A percentile compares a stretch with the other conserved stretches of the same genome.
phyloP scores from a whole-genome alignment of 768 basidiomycete species.

The Pleurotus ostreatus region DNA sequence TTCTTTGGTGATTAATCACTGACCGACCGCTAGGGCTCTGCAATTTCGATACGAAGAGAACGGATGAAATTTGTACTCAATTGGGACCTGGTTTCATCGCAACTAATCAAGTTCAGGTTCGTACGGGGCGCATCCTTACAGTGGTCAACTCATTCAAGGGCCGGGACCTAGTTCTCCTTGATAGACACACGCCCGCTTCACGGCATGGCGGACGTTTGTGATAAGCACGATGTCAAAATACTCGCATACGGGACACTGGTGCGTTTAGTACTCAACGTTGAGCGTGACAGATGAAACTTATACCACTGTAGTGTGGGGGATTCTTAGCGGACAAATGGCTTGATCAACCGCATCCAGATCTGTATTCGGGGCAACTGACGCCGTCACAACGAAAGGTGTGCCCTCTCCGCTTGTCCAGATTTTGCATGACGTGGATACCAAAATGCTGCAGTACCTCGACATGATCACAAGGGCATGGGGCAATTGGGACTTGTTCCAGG shows the following conservation, averaged over 20 bases:
- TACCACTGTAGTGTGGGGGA: conserved; percentile 63
- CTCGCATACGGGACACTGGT: conserved; percentile 83
- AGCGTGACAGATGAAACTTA: background rate
- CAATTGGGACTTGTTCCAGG: conserved; percentile 71
- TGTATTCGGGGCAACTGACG: conserved; percentile 62
- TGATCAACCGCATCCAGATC: conserved; percentile 61
- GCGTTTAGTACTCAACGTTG: conserved; percentile 18
- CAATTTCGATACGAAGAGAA: conserved; percentile 75
- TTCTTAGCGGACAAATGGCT: conserved; percentile 80
- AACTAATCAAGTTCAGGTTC: conserved; percentile 81
- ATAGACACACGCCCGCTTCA: conserved; percentile 76
- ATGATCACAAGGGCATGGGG: conserved; percentile 82
- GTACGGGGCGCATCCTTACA: conserved; percentile 5
- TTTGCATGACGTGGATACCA: background rate
- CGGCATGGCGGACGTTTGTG: conserved; percentile 74
- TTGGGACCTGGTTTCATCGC: conserved; percentile 69
- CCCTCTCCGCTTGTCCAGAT: background rate
- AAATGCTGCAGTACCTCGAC: conserved; percentile 65
- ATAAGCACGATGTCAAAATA: conserved; percentile 67
- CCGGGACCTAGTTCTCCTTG: conserved; percentile 60
- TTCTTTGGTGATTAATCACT: background rate
- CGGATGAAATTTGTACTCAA: conserved; percentile 76
- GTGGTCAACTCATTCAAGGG: background rate
- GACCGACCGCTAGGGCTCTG: conserved; percentile 41
- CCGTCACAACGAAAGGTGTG: conserved; percentile 81